Conservation (phyloP, 768 basidiomycete species). For the Rhodotorula graminis region DNA sequence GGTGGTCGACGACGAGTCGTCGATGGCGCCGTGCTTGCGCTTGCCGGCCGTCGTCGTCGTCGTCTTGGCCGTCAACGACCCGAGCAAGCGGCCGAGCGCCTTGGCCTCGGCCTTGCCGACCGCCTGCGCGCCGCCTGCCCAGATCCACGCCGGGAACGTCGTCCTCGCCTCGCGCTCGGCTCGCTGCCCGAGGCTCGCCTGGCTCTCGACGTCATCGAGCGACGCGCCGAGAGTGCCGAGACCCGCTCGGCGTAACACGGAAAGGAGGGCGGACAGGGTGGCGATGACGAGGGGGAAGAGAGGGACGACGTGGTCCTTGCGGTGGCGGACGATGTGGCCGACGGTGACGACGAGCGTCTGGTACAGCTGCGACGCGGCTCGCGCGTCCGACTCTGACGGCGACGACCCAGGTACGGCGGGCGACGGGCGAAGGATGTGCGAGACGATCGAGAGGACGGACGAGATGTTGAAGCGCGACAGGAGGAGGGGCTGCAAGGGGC, state of each 20-base stretch:
- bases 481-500: constrained; percentile 21
- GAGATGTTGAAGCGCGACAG: constrained; percentile 36
- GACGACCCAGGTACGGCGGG: background rate
- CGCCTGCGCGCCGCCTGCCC: constrained; percentile 21
- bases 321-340: constrained; percentile 34
- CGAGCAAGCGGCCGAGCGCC: constrained; percentile 29
- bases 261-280: constrained; percentile 18
- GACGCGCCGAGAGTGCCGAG: constrained; percentile 20
- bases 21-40: constrained; percentile 5
- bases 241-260: constrained; percentile 18
- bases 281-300: constrained; percentile 38
- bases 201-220: constrained; percentile 7
- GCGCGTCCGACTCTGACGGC: background rate
- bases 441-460: constrained; percentile 24
- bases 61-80: constrained; percentile 34
- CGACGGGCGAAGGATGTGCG: constrained; percentile 23
- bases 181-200: constrained; percentile 14
- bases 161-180: constrained; percentile 30
- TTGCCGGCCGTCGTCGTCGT: constrained; percentile 12
- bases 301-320: constrained; percentile 34
- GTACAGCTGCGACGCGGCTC: constrained; percentile 1
- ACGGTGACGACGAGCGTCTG: constrained; percentile 21
- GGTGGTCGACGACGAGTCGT: constrained; percentile 1
- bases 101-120: constrained; percentile 28
- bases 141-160: constrained; percentile 34